Base-by-base conservation (phyloP, 805 yeast genomes). In the Naumovozyma dairenensis region DNA sequence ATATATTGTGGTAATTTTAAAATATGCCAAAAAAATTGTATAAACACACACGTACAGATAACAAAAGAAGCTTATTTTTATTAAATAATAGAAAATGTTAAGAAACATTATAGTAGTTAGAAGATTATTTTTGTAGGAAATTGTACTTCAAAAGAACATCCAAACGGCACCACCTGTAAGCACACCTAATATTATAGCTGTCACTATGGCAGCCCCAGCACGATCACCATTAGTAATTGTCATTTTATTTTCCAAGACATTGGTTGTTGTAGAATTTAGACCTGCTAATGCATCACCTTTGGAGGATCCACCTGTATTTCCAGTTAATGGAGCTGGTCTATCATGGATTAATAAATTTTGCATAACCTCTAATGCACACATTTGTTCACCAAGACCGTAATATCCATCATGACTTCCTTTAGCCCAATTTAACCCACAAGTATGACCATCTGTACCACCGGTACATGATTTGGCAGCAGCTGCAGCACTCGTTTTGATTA, bases 161-260 rank as follows among this genome's bases (percentile, higher is more conserved):
- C 97, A 86, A 21, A 76, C 64, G 21, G 81, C 69, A 16, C 86
- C 75, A 24, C 77, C 84, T 15, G 77, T 53, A 16, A 85, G 47
- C 3, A 67, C 53, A 2, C 73, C 72, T 42, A 84, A 55, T 1
- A 80, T 76, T 5, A 84, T 57, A 0, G 87, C 93, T 0, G 98
- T 89, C 28, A 84, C 57, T 16, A 87, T 64, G 31, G 93, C 94
- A 1, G 96, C 96, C 32, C 97, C 97, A 2, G 85, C 95, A 47
- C 69, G 72, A 51, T 84, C 95, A 39, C 72, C 74, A 0, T 63
- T 55, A 1, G 74, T 63, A 28, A 86, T 73, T 1, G 55, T 60
- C 31, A 78, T 55, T 25, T 48, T 39, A 33, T 48, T 48, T 44
- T 45, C 45, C 38, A 47, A 27, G 38, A 68, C 67, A 21, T 62